Conservation (phyloP, 768 basidiomycete species). For the Cyclocybe aegerita region DNA sequence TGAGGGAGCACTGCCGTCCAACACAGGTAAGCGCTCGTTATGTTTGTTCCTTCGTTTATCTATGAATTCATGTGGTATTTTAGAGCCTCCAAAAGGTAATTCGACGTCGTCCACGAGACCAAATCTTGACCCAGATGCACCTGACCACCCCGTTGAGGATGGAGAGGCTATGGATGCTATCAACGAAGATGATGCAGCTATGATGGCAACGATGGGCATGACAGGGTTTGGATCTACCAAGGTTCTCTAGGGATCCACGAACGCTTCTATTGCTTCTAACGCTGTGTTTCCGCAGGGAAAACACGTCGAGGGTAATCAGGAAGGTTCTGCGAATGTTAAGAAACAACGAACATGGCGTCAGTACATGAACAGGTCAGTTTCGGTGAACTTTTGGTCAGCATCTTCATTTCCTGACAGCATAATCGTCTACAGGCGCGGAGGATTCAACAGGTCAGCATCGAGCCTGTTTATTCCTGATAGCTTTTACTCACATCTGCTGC, state of each 20-base stretch:
- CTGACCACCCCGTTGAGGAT: constrained; percentile 35
- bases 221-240: constrained; percentile 88
- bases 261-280: background rate
- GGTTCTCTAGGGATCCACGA: constrained; percentile 38
- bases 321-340: constrained; percentile 64
- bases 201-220: constrained; percentile 92
- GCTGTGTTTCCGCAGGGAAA: constrained; percentile 53
- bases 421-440: constrained; percentile 60
- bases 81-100: constrained; percentile 16
- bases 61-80: background rate
- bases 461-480: background rate
- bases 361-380: constrained; percentile 89
- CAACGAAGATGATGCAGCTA: constrained; percentile 71
- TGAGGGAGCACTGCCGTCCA: constrained; percentile 5
- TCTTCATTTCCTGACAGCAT: constrained; percentile 2
- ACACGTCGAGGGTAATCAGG: constrained; percentile 80
- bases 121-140: constrained; percentile 41
- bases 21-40: constrained; percentile 6
- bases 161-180: constrained; percentile 55
- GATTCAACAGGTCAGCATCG: constrained; percentile 71
- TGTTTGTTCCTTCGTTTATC: background rate
- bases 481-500: constrained; percentile 55
- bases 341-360: constrained; percentile 93
- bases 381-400: background rate
- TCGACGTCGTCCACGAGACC: constrained; percentile 19